Evolutionary conservation across 2,329 filamentous ascomycete genomes (phyloP).

Genomic region (Xylariaceae sp.): DNA sequence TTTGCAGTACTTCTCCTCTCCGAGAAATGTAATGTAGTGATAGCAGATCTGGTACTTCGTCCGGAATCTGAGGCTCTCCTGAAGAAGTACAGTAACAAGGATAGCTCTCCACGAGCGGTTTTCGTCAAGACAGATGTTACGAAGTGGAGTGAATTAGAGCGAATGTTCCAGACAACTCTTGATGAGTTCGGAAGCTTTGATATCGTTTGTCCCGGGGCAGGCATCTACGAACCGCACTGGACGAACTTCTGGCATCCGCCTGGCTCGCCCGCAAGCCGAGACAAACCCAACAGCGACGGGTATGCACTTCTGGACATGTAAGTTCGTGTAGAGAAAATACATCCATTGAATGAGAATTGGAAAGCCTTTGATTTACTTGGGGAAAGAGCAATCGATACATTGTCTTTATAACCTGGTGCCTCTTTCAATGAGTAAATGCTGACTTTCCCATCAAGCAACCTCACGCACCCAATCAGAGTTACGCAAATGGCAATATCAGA

Average conservation of each 20-base stretch:
- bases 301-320: not conserved
- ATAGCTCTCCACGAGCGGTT: slow-evolving; percentile 30
- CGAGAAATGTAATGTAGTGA: slow-evolving; percentile 41
- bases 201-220: slow-evolving; percentile 44
- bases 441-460: too few species aligned
- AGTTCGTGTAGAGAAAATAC: too few species aligned
- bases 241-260: slow-evolving; percentile 42
- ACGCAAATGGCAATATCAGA: slow-evolving; percentile 39
- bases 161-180: slow-evolving; percentile 33
- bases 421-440: too few species aligned
- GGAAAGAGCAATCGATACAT: too few species aligned
- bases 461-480: slow-evolving; percentile 39
- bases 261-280: slow-evolving; percentile 32
- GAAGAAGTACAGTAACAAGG: slow-evolving; percentile 16
- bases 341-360: too few species aligned
- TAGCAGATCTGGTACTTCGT: slow-evolving; percentile 41
- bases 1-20: slow-evolving; percentile 42
- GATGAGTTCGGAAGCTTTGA: slow-evolving; percentile 37
- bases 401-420: too few species aligned
- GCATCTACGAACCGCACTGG: slow-evolving; percentile 44
- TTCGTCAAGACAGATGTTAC: slow-evolving; percentile 45
- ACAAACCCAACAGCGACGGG: slow-evolving; percentile 34
- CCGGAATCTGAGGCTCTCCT: slow-evolving; percentile 39
- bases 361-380: too few species aligned
- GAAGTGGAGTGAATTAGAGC: slow-evolving; percentile 36